phyloP scores from a whole-genome alignment of 1,284 basidiomycete species.

The Rhodotorula sp. region DNA sequence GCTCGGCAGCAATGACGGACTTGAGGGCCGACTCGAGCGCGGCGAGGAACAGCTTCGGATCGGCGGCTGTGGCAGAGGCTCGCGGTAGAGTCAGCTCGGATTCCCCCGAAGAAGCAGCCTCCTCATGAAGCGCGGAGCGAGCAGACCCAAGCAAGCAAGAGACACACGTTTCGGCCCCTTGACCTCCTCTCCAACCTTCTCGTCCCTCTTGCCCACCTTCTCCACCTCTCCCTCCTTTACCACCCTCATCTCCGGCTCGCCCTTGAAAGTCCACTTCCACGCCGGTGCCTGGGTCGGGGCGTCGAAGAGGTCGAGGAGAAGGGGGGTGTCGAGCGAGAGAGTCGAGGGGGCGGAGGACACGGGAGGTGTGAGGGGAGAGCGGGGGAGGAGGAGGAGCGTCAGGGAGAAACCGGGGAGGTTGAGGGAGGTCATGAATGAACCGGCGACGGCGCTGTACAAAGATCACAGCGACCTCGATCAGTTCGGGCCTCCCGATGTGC shows the following conservation, averaged over 20 bases:
- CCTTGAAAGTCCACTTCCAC: conserved; percentile 58
- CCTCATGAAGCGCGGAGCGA: no score
- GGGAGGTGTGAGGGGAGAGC: conserved; percentile 41
- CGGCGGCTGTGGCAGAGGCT: conserved; percentile 21
- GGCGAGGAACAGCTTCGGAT: conserved; percentile 55
- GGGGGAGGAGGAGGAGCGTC: conserved; percentile 76
- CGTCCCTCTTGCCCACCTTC: conserved; percentile 31
- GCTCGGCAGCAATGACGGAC: conserved; percentile 71
- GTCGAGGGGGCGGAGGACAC: conserved; percentile 1
- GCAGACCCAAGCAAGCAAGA: background rate
- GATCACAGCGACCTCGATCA: conserved; percentile 24
- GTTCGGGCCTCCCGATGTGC: background rate
- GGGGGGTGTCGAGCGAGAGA: conserved; percentile 44
- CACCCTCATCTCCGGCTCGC: conserved; percentile 37
- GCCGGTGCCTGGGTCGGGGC: conserved; percentile 71
- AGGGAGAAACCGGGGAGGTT: conserved; percentile 95
- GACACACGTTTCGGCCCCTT: conserved; percentile 35
- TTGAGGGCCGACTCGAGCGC: conserved; percentile 66
- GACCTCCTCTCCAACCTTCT: conserved; percentile 15
- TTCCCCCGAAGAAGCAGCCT: background rate
- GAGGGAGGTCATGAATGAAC: conserved; percentile 68
- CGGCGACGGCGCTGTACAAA: conserved; percentile 46
- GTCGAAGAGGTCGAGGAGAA: conserved; percentile 74
- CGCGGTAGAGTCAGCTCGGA: no score
- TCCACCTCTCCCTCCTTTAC: conserved; percentile 21